Evolutionary conservation across 2,329 filamentous ascomycete species (phyloP).

Genomic region (Acrocalymma vagum): DNA sequence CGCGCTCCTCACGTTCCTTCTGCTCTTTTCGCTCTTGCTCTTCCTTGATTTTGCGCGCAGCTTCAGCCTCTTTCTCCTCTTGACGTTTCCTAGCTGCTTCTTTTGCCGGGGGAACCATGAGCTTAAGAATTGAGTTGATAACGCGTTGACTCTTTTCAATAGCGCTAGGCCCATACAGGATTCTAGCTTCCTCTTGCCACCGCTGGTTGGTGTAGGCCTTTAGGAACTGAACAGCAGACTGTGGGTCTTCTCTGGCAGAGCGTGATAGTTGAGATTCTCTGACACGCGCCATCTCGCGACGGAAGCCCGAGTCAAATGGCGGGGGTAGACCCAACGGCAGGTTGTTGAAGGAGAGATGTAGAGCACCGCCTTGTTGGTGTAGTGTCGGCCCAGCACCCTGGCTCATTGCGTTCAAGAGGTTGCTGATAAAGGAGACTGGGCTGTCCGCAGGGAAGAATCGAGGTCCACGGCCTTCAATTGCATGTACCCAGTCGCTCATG

Average conservation of each 20-base stretch:
- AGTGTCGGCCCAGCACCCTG: conserved; percentile 46
- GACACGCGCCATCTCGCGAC: conserved; percentile 40
- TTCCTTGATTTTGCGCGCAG: conserved; percentile 67
- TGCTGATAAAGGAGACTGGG: conserved; percentile 66
- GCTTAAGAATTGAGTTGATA: conserved; percentile 72
- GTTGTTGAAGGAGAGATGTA: conserved; percentile 63
- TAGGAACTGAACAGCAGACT: conserved; percentile 79
- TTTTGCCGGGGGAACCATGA: conserved; percentile 84
- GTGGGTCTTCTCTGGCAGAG: conserved; percentile 64
- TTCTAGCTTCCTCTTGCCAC: conserved; percentile 89
- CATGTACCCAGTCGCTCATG: conserved; percentile 62
- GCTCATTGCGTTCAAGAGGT: conserved; percentile 64
- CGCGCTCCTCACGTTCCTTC: conserved; percentile 66
- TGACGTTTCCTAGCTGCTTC: conserved; percentile 79
- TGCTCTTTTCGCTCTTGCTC: conserved; percentile 71
- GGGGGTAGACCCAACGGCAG: conserved; percentile 38
- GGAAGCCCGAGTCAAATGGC: conserved; percentile 41
- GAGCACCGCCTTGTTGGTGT: conserved; percentile 51
- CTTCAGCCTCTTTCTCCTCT: conserved; percentile 76
- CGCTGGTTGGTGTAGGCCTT: conserved; percentile 76
- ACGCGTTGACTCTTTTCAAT: conserved; percentile 75
- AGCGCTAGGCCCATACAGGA: conserved; percentile 78
- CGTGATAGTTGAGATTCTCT: conserved; percentile 41
- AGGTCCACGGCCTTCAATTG: conserved; percentile 57
- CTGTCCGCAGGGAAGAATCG: conserved; percentile 56